Base-by-base conservation (phyloP, 1,284 basidiomycete genomes). In the Schizophyllum amplum region DNA sequence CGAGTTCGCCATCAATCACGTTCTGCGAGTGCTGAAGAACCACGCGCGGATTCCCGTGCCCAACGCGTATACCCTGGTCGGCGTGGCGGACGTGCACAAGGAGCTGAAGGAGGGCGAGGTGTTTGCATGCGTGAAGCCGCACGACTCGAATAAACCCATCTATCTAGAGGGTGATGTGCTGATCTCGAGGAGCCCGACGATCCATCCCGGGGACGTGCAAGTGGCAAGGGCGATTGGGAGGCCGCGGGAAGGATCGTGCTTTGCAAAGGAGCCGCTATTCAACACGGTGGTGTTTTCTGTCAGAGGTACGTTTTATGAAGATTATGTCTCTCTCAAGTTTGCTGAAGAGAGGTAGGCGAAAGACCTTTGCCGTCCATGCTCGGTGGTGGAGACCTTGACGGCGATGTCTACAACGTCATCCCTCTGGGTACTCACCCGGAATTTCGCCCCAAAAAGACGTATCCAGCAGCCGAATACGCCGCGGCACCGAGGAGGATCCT, bases 151-250 rank as follows among this genome's bases (percentile, higher is more conserved):
- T n/a, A 57, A 55, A 7, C 63, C 67, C 0, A 67, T 71, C 1
- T 86, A 80, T 64, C 69, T 88, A 1, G 69, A 82, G 60, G 86
- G 87, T 0, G 72, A 68, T 4, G 71, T 83, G 1, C 63, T 84
- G 46, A 76, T 88, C 47, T 82, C 83, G 15, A 76, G 85, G 13
- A 85, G 82, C 1, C 86, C 86, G 0, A 80, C 78, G 1, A 82
- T 86, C 26, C 84, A 86, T 64, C 85, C 83, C 2, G 86, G 85
- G 0, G 86, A 88, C 66, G 79, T 86, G 1, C 82, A 82, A 63
- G 66, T 86, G 20, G 84, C 75, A 4, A 60, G 64, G 6, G 85
- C 83, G 1, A 83, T 88, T 24, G 85, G 85, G 5, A 60, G 58
- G n/a, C 83, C 83, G 0, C 80, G 79, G 0, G 61, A 67, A 7